These are phyloP conservation scores for Rhodotorula babjevae DNA, from an alignment of 768 basidiomycete genomes.

Conservation along the genomic window DNA sequence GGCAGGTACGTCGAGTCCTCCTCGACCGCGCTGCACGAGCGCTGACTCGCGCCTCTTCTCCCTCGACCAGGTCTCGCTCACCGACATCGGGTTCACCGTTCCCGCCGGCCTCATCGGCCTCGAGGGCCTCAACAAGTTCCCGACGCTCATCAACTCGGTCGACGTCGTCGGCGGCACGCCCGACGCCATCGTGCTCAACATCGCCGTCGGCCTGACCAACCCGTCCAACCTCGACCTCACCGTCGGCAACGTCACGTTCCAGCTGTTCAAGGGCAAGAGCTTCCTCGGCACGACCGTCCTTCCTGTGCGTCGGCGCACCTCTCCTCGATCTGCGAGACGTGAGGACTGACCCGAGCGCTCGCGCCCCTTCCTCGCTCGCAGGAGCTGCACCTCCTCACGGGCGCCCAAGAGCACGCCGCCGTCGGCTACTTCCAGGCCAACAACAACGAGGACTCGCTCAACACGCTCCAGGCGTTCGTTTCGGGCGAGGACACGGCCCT, in stretches of 20 bases:
- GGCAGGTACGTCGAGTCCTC: constrained; percentile 51
- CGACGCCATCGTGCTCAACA: constrained; percentile 59
- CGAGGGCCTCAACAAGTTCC: constrained; percentile 57
- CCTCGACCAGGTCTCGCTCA: constrained; percentile 46
- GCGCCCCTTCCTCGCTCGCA: background rate
- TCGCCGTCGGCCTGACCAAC: constrained; percentile 64
- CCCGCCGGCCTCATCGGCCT: constrained; percentile 60
- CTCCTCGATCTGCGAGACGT: constrained; percentile 44
- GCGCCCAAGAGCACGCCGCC: constrained; percentile 14
- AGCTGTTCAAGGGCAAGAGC: constrained; percentile 55
- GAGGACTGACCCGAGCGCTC: no score
- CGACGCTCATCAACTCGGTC: constrained; percentile 57
- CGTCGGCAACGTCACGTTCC: constrained; percentile 52
- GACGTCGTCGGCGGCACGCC: constrained; percentile 64
- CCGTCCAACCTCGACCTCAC: constrained; percentile 63
- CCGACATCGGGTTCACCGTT: constrained; percentile 68
- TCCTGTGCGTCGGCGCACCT: constrained; percentile 52
- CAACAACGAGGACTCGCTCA: constrained; percentile 56
- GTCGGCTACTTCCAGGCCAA: constrained; percentile 54
- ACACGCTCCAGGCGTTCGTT: constrained; percentile 66
- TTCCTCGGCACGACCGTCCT: constrained; percentile 60
- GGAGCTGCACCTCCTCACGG: constrained; percentile 26
- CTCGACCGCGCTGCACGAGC: no score
- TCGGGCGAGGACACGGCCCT: constrained; percentile 51
- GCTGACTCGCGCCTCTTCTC: background rate